phyloP scores from a whole-genome alignment of 192 early-diverging fungal species.

The Backusella australiensis region DNA sequence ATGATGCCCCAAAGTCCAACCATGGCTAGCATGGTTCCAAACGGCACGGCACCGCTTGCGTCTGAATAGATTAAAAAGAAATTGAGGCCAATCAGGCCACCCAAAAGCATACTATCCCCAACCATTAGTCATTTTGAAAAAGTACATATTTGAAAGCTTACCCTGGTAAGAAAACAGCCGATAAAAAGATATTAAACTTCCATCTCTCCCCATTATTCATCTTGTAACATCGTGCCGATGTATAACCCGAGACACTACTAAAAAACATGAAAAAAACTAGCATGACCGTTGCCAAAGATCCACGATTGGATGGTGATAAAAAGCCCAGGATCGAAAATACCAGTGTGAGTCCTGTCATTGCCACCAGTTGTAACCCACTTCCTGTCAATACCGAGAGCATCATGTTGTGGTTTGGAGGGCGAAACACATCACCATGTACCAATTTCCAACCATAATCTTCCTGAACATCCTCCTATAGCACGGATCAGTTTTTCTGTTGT shows the following conservation, averaged over 20 bases:
- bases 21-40: conserved; percentile 79
- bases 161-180: conserved; percentile 76
- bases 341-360: conserved; percentile 70
- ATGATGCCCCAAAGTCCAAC: conserved; percentile 77
- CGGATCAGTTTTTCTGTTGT: no score
- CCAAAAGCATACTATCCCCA: conserved; percentile 42
- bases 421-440: conserved; percentile 97
- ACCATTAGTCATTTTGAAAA: no score
- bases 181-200: conserved; percentile 79
- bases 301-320: conserved; percentile 87
- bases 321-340: conserved; percentile 94
- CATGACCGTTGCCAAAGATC: conserved; percentile 90
- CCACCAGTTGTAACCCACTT: conserved; percentile 78
- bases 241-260: conserved; percentile 82
- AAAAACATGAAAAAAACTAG: conserved; percentile 90
- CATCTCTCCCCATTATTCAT: conserved; percentile 89
- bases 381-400: conserved; percentile 81
- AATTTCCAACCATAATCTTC: conserved; percentile 99
- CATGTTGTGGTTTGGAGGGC: conserved; percentile 73
- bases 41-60: conserved; percentile 89
- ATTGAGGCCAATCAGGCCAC: conserved; percentile 71
- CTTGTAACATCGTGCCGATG: conserved; percentile 88
- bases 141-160: background rate
- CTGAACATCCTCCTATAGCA: conserved; percentile 59
- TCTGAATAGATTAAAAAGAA: conserved; percentile 76